Evolutionary conservation across 805 yeast species (phyloP).

Genomic region (Lachancea nothofagi): DNA sequence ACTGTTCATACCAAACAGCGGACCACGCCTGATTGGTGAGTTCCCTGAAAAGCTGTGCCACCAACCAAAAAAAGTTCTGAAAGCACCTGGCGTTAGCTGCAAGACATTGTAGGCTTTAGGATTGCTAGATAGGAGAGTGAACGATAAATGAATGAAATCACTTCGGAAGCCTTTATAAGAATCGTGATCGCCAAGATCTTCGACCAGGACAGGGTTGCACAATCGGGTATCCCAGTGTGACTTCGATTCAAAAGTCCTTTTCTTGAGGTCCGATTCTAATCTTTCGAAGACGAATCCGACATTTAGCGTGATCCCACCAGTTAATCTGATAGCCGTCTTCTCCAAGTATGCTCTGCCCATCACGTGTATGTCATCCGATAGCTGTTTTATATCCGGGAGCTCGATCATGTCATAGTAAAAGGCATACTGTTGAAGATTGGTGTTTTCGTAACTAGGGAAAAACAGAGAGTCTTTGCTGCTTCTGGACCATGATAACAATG

Average conservation of each 20-base stretch:
- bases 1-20: constrained; percentile 53
- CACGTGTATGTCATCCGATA: constrained; percentile 14
- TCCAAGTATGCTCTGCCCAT: constrained; percentile 36
- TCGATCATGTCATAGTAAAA: constrained; percentile 45
- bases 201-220: constrained; percentile 49
- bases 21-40: constrained; percentile 74
- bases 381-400: constrained; percentile 18
- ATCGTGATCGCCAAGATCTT: constrained; percentile 54
- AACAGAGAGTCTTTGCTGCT: constrained; percentile 40
- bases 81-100: constrained; percentile 66
- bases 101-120: constrained; percentile 55
- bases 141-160: constrained; percentile 70
- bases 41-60: constrained; percentile 81
- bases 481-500: constrained; percentile 55
- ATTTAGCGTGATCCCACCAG: constrained; percentile 55
- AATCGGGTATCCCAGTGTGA: constrained; percentile 60
- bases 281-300: constrained; percentile 58
- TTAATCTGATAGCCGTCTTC: constrained; percentile 50
- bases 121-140: constrained; percentile 44
- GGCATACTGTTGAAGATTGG: constrained; percentile 40
- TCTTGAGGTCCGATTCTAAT: constrained; percentile 26
- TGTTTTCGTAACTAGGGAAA: constrained; percentile 39
- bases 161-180: constrained; percentile 78
- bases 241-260: constrained; percentile 41
- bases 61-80: constrained; percentile 73